phyloP scores from a whole-genome alignment of 345 rosid genomes.

The Chamaenerion angustifolium region DNA sequence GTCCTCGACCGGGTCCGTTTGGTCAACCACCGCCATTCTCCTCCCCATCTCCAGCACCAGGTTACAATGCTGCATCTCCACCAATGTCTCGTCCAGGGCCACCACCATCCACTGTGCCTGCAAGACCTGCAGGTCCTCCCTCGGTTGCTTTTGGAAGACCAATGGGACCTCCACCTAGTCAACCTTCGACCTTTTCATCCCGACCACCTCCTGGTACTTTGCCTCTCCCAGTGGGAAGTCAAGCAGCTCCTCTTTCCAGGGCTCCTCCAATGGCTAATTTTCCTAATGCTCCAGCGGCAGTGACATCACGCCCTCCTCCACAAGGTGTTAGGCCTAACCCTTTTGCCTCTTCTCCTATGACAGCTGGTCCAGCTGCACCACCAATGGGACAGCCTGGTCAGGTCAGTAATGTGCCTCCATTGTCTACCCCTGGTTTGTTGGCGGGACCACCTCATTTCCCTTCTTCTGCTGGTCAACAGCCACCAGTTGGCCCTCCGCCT shows the following conservation, averaged over 20 bases:
- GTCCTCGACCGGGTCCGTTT: constrained; percentile 47
- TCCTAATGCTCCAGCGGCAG: constrained; percentile 12
- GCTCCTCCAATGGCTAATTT: constrained; percentile 8
- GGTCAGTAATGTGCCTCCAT: constrained; percentile 39
- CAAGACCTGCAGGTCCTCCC: constrained; percentile 44
- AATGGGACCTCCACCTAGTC: constrained; percentile 34
- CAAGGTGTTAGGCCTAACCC: constrained; percentile 18
- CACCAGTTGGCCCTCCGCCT: constrained; percentile 17
- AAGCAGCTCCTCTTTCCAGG: constrained; percentile 8
- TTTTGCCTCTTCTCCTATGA: too few species aligned
- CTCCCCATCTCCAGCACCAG: constrained; percentile 28
- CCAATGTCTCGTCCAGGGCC: constrained; percentile 57
- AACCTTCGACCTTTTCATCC: constrained; percentile 14
- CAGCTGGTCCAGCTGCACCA: too few species aligned
- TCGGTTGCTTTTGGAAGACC: constrained; percentile 40
- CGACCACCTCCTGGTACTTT: constrained; percentile 19
- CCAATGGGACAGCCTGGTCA: constrained; percentile 9
- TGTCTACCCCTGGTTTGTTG: constrained; percentile 6
- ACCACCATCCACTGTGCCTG: constrained; percentile 22
- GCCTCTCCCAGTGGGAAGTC: constrained; percentile 24
- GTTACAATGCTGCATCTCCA: constrained; percentile 8
- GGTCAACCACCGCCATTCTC: constrained; percentile 45
- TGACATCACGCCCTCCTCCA: constrained; percentile 11
- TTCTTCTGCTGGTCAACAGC: constrained; percentile 11
- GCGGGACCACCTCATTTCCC: constrained; percentile 13